phyloP scores from a whole-genome alignment of 2,329 filamentous ascomycete genomes.

The Pseudophaeomoniella oleicola region DNA sequence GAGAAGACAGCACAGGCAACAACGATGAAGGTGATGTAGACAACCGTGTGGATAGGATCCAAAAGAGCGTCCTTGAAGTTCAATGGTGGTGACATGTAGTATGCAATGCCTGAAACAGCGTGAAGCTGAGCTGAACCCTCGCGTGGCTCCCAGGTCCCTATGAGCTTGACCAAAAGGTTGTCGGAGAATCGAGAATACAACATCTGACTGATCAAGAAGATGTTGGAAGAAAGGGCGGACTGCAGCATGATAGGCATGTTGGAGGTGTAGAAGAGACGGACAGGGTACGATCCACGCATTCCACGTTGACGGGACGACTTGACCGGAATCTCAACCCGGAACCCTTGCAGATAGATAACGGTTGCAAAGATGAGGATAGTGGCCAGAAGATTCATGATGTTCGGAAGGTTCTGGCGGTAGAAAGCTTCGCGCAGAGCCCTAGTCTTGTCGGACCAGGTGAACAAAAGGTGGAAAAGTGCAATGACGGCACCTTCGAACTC shows the following conservation, averaged over 20 bases:
- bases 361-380: constrained; percentile 88
- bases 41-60: constrained; percentile 88
- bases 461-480: constrained; percentile 89
- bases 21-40: constrained; percentile 97
- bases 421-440: constrained; percentile 96
- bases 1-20: constrained; percentile 96
- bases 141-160: constrained; percentile 96
- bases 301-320: constrained; percentile 98
- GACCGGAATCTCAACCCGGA: constrained; percentile 99
- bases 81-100: constrained; percentile 98
- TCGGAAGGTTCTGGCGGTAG: constrained; percentile 97
- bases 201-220: constrained; percentile 99
- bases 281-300: constrained; percentile 92
- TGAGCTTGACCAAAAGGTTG: constrained; percentile 92
- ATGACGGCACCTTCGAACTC: constrained; percentile 99
- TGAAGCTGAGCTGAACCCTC: constrained; percentile 93
- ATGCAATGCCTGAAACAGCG: constrained; percentile 83
- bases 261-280: constrained; percentile 98
- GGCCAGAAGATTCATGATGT: constrained; percentile 96
- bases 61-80: constrained; percentile 96
- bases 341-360: constrained; percentile 98
- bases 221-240: constrained; percentile 94
- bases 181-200: constrained; percentile 97
- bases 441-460: constrained; percentile 99
- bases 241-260: constrained; percentile 99